phyloP scores from a whole-genome alignment of 164 flowering plant species.

The Pachysandra terminalis region DNA sequence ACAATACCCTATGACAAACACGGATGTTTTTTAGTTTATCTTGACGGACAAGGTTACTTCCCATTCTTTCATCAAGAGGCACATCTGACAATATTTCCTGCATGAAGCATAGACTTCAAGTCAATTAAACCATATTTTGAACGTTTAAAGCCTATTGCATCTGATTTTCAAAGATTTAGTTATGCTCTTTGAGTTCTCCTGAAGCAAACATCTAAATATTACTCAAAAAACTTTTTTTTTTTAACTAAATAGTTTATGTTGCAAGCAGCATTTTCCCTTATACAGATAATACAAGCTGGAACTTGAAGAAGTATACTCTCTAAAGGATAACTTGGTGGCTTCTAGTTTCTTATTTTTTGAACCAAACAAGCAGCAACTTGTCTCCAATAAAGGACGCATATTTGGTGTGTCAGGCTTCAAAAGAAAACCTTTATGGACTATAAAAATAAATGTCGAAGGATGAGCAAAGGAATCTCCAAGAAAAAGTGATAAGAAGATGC shows the following conservation, averaged over 20 bases:
- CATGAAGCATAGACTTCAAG: constrained; percentile 13
- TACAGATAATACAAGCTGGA: not conserved
- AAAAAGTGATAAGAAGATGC: no score
- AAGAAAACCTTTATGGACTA: not conserved
- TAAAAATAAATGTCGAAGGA: no score
- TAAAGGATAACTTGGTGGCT: not conserved
- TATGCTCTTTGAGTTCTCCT: not conserved
- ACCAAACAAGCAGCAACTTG: not conserved
- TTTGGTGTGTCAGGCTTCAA: not conserved
- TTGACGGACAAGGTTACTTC: constrained; percentile 36
- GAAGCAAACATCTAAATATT: not conserved
- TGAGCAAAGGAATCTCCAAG: no score
- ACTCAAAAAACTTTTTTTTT: not conserved
- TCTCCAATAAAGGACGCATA: not conserved
- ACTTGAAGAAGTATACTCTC: not conserved
- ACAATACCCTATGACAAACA: constrained; percentile 74
- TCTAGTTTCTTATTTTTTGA: not conserved
- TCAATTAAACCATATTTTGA: no score
- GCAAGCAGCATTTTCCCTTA: not conserved
- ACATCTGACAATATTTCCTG: constrained; percentile 91
- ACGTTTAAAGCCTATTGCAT: not conserved
- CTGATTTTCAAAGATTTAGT: not conserved
- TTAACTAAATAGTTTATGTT: no score
- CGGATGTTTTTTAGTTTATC: constrained; percentile 56
- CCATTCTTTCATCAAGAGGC: constrained; percentile 68